These are phyloP conservation scores for Allium sativum DNA, from an alignment of 106 monocot species.

Conservation along the genomic window DNA sequence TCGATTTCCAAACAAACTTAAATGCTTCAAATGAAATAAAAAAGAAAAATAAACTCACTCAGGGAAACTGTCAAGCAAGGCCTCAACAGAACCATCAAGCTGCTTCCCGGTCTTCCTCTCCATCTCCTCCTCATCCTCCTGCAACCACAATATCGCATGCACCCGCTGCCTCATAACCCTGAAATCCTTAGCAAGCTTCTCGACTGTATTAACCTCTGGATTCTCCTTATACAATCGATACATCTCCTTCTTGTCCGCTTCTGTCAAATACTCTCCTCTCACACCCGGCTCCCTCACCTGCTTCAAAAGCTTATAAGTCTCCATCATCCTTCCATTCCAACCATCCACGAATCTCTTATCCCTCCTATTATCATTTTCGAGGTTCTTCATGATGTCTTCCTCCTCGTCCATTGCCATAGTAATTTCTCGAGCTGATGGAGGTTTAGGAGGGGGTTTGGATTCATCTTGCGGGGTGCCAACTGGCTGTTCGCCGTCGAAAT, in stretches of 20 bases:
- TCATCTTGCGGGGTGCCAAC: background rate
- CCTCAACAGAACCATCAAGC: constrained; percentile 79
- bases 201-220: constrained; percentile 60
- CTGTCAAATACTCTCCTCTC: constrained; percentile 67
- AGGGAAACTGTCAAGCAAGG: constrained; percentile 74
- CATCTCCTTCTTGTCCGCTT: constrained; percentile 96
- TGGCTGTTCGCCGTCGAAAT: constrained; percentile 58
- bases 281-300: constrained; percentile 90
- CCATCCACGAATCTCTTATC: constrained; percentile 45
- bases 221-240: constrained; percentile 78
- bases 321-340: constrained; percentile 54
- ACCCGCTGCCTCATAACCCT: constrained; percentile 87
- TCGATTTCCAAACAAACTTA: no score
- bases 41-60: constrained; percentile 40
- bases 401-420: constrained; percentile 37
- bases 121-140: constrained; percentile 97
- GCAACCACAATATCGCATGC: constrained; percentile 85
- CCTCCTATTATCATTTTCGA: constrained; percentile 38
- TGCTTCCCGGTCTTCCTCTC: constrained; percentile 70
- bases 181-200: constrained; percentile 79
- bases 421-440: constrained; percentile 4
- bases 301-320: constrained; percentile 64
- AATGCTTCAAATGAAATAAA: background rate
- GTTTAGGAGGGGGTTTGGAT: background rate
- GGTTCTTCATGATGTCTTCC: constrained; percentile 27